Evolutionary conservation across 192 early-diverging fungal genomes (phyloP).

Genomic region (Gaertneriomyces semiglobifer): DNA sequence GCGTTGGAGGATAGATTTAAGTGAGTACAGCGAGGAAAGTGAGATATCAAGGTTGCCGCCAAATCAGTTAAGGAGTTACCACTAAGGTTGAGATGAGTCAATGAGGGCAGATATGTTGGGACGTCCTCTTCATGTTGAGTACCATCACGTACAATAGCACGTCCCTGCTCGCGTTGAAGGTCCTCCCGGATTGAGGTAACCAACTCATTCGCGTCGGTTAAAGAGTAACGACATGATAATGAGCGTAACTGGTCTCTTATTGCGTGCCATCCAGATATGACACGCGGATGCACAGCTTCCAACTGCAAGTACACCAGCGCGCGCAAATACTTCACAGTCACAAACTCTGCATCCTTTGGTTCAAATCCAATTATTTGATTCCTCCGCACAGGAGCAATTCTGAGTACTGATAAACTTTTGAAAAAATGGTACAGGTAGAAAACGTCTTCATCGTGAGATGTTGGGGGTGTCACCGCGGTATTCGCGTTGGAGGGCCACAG

Average conservation of each 20-base stretch:
- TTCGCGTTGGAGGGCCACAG: constrained; percentile 1
- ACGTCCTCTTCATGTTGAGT: constrained; percentile 13
- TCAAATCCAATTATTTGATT: constrained; percentile 25
- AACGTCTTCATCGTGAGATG: constrained; percentile 26
- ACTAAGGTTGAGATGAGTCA: constrained; percentile 27
- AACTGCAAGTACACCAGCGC: constrained; percentile 21
- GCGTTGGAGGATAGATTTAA: constrained; percentile 34
- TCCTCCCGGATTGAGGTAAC: background rate
- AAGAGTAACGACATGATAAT: constrained; percentile 20
- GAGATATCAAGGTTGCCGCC: constrained; percentile 6
- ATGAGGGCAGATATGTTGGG: constrained; percentile 8
- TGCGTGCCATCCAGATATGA: constrained; percentile 22
- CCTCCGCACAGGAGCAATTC: constrained; percentile 27
- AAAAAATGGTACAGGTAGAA: constrained; percentile 31
- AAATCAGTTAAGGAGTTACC: constrained; percentile 21
- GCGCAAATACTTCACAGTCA: constrained; percentile 8
- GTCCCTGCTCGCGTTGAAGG: background rate
- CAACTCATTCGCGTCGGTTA: constrained; percentile 21
- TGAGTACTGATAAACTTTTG: constrained; percentile 5
- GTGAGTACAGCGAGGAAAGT: constrained; percentile 18
- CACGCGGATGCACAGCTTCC: constrained; percentile 20
- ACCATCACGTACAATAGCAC: background rate
- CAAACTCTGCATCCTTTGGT: background rate
- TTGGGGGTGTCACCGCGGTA: constrained; percentile 2
- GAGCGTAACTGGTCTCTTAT: constrained; percentile 10